Base-by-base conservation (phyloP, 2,329 filamentous ascomycete genomes). In the Claviceps sp. region DNA sequence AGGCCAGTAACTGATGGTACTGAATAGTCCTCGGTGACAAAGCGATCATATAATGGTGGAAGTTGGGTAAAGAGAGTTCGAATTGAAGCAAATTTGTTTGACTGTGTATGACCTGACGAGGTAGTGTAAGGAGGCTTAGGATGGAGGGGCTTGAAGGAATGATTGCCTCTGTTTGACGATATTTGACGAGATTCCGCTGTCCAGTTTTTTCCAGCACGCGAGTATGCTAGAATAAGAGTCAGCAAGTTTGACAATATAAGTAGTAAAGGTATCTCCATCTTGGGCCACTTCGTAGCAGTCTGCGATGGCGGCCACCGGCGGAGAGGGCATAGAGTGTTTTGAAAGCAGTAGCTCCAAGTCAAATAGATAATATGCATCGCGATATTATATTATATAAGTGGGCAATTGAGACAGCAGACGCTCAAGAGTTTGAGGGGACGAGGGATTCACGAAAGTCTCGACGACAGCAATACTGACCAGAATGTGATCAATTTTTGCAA, bases 171-270 rank as follows among this genome's bases (percentile, higher is more conserved):
- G 7, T 26, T 26, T 17, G 22, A 6, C 7, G 16, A 7, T 19
- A 13, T 8, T 44, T 44, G 52, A 8, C 14, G 30, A 50, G 17
- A 30, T 7, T 51, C 48, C 6, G 40, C 39, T 17, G 40, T 54
- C 34, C 50, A 51, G 30, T 22, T 34, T 16, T 52, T n/a, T 5
- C 50, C 37, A 10, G 26, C 19, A 17, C 26, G 34, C 5, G 48
- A 30, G 43, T 47, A 52, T 17, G 48, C 54, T 57, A 53, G 41
- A 45, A 41, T 17, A 50, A 46, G 24, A 10, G 52, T 58, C 48
- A 58, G 57, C 57, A 51, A 57, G 50, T 24, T 51, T 45, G 52
- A 39, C 41, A 52, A 58, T 42, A 42, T 39, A 22, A 53, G 50
- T 8, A 50, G 19, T 5, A 37, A 38, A 50, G 46, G 37, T 34